Conservation (phyloP, 2,329 filamentous ascomycete species). For the Venturia oleaginea region DNA sequence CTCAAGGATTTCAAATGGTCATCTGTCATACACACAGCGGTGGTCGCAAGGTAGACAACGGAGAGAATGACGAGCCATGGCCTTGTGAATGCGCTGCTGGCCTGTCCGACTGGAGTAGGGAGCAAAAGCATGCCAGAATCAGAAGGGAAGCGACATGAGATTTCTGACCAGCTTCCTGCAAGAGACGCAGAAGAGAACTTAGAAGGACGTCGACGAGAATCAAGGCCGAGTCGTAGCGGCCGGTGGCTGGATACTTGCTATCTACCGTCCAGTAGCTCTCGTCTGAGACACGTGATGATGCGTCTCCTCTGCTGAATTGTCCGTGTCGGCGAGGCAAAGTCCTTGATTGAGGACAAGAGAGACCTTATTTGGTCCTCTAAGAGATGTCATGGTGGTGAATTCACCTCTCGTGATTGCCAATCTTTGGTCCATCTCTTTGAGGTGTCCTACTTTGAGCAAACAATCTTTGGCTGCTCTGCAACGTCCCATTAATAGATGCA, state of each 20-base stretch:
- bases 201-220: background rate
- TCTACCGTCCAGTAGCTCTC: background rate
- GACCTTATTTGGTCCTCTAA: no score
- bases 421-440: background rate
- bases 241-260: background rate
- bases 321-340: no score
- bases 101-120: background rate
- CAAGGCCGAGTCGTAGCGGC: background rate
- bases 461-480: background rate
- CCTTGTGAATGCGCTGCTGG: background rate
- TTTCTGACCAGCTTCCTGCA: background rate
- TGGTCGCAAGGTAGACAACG: slow-evolving; percentile 18
- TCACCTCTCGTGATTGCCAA: background rate
- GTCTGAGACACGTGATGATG: background rate
- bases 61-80: slow-evolving; percentile 3
- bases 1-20: slow-evolving; percentile 30
- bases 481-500: background rate
- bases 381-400: no score
- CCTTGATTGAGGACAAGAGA: no score
- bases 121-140: slow-evolving; percentile 7
- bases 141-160: slow-evolving; percentile 5
- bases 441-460: background rate
- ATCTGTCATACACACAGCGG: slow-evolving; percentile 36
- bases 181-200: background rate
- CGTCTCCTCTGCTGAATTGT: no score